These are phyloP conservation scores for Epichloe elymi DNA, from an alignment of 2,329 filamentous ascomycete species.

Conservation along the genomic window DNA sequence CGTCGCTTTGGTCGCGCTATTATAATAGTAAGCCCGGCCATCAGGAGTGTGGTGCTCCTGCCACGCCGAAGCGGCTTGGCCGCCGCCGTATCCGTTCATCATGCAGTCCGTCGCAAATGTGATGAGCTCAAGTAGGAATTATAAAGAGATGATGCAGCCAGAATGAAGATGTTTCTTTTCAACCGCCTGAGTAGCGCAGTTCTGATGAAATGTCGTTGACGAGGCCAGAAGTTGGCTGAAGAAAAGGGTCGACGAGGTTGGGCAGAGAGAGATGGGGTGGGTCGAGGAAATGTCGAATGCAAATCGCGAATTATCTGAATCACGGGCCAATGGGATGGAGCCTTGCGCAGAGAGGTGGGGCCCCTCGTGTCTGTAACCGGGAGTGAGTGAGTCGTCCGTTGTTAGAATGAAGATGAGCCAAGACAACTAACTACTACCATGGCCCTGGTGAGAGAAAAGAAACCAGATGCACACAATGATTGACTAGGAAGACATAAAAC, in stretches of 20 bases:
- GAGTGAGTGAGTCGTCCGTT: neutral
- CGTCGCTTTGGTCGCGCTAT: conserved; percentile 70
- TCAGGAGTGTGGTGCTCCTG: conserved; percentile 70
- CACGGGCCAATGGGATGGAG: neutral
- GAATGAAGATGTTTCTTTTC: neutral
- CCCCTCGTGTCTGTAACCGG: neutral
- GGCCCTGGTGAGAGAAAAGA: neutral
- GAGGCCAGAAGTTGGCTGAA: neutral
- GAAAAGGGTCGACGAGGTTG: neutral
- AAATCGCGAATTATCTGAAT: neutral
- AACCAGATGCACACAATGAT: neutral
- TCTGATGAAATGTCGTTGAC: neutral
- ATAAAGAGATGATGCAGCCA: neutral
- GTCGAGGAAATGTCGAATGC: neutral
- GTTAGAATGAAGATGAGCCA: neutral
- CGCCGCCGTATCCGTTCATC: conserved; percentile 48
- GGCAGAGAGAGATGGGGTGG: neutral
- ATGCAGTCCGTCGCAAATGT: conserved; percentile 3
- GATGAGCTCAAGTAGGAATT: neutral
- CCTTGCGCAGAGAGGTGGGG: neutral
- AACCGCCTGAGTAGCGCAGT: neutral
- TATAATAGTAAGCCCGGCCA: conserved; percentile 85
- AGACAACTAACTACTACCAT: too few relatives aligned
- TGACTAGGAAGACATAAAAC: conserved; percentile 10
- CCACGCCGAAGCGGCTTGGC: conserved; percentile 48